Base-by-base conservation (phyloP, 2,329 filamentous ascomycete genomes). In the Rutstroemia sydowiana region DNA sequence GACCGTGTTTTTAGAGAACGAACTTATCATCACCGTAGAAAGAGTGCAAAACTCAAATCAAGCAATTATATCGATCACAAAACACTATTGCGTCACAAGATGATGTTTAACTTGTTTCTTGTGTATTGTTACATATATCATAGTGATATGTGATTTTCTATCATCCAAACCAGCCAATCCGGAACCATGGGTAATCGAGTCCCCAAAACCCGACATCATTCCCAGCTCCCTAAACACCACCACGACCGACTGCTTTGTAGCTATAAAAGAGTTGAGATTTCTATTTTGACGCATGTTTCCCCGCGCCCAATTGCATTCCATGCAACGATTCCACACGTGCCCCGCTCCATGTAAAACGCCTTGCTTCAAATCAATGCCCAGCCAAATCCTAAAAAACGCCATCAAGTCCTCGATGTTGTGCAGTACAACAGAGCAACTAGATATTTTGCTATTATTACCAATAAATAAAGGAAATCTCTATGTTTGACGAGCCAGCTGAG, bases 391-490 rank as follows among this genome's bases (percentile, higher is more conserved):
- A 18, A 45, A 23, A n/a, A 52, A 52, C 50, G 44, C 50, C 50
- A 48, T 37, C 28, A 39, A 52, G 61, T 45, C 31, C 63, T 65
- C 62, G 55, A 65, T 61, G 59, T 62, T 61, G 59, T 44, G 60
- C 57, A 54, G 55, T 37, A 51, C 57, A 59, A 64, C 59, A 63
- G 61, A 63, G 61, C 59, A 54, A 32, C 28, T 14, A 18, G 42
- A 53, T 49, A 42, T 39, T 54, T 44, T 40, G 37, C 41, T 40
- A 47, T 51, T 54, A 49, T 49, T 56, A 50, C 54, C 48, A 49
- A 28, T 36, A 18, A 46, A 55, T 36, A 58, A 41, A 57, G 11
- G 36, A 53, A 47, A 58, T 45, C 3, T 16, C 40, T 44, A 18
- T 31, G 21, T 45, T 36, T 37, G 16, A 42, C 47, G 39, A 54